Base-by-base conservation (phyloP, 371 early-diverging fungal genomes). In the Lichtheimia hyalospora region DNA sequence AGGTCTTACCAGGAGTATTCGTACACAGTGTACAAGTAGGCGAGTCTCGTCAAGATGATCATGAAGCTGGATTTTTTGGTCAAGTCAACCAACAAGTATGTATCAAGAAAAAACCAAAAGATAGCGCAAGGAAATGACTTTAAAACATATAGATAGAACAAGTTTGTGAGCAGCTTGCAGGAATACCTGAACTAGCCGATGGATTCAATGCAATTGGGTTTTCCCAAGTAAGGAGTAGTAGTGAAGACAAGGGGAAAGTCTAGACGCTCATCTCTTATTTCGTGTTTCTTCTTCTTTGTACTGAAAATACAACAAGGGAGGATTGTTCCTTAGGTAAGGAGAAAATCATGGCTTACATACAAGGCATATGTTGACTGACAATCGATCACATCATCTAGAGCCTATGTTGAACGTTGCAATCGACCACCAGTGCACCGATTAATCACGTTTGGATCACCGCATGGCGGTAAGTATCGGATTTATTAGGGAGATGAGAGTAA, bases 141-240 rank as follows among this genome's bases (percentile, higher is more conserved):
- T n/a, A n/a, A 2, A 18, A 5, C n/a, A 43, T 44, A 6, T 44
- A 82, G 84, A 59, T 91, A 4, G 85, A 84, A 48, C n/a, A 39
- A 13, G 89, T 89, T 0, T 91, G 91, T 59, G 54, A 77, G 3
- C 78, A 88, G 53, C 66, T 93, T 42, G 56, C 69, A 2, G 62
- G 40, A 13, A 79, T 88, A 28, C 68, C 71, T 4, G 82, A 86
- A 52, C 83, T 96, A 12, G 23, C 66, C 20, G 57, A 74, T 50
- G 95, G 95, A 0, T 95, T 93, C 72, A 91, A 96, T 70, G 91
- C 92, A 23, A 77, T 97, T 54, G 98, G 98, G n/a, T 95, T 97
- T 73, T 95, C 96, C 4, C 97, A 97, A 69, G 88, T 81, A 21
- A 46, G 46, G 52, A 25, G 43, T 48, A 61, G 42, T 24, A 62